Base-by-base conservation (phyloP, 345 rosid genomes). In the Acer saccharum region DNA sequence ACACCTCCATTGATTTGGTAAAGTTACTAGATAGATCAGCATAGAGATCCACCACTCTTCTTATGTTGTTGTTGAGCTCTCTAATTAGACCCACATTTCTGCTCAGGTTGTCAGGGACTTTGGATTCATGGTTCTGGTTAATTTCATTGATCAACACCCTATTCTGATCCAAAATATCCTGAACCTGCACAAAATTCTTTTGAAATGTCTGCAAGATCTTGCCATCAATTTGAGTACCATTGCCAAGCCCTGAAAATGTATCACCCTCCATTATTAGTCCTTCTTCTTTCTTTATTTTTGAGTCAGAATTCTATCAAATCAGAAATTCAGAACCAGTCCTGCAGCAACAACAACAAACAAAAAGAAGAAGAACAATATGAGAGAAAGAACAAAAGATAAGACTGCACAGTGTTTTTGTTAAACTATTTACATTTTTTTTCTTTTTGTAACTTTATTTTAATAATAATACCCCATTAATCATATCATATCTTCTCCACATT, bases 1-100 rank as follows among this genome's bases (percentile, higher is more conserved):
- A 91, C 32, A 64, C 81, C 2, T 89, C 95, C 83, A 87, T 57
- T 76, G 92, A 86, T 77, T 81, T 88, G 81, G 92, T 78, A 82
- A 93, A 89, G 80, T 82, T 79, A 72, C 63, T 84, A 17, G 98
- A 93, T 62, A 93, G 96, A 86, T 86, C 95, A 52, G 88, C 81
- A 72, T 93, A 93, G 58, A 93, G 89, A 78, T 85, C 86, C 70
- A 87, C 96, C 14, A 90, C 94, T 77, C 87, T 90, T 78, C 93
- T 91, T 44, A 93, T 87, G 79, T 93, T 91, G 84, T 83, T 87
- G 90, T 93, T 93, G 78, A 93, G 93, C 86, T 93, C 98, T 76
- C 87, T 86, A 55, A 93, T 93, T 74, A 93, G 80, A 79, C 92
- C 90, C 60, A 91, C 89, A 84, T 91, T 91, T 84, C 90, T 82